These are phyloP conservation scores for Trichoderma citrinoviride DNA, from an alignment of 2,329 filamentous ascomycete species.

Conservation along the genomic window DNA sequence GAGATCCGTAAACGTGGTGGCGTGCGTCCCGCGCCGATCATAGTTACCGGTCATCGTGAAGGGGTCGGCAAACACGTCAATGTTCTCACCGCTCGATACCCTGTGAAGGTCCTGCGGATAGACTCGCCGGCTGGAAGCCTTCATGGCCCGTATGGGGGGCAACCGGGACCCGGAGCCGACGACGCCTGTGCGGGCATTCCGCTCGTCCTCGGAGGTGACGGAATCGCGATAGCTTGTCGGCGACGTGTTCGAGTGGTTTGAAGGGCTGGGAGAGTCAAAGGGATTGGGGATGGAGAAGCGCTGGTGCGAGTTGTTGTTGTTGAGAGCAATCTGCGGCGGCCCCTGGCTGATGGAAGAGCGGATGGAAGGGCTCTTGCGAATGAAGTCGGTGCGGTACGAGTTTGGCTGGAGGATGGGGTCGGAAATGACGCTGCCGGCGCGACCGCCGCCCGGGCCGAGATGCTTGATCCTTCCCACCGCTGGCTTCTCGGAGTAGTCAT, in stretches of 20 bases:
- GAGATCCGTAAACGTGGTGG: slow-evolving; percentile 54
- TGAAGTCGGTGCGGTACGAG: slow-evolving; percentile 52
- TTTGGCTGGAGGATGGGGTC: slow-evolving; percentile 51
- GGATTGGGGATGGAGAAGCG: slow-evolving; percentile 38
- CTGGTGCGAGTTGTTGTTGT: not conserved
- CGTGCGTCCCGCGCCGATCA: slow-evolving; percentile 31
- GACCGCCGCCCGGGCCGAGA: slow-evolving; percentile 26
- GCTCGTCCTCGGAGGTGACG: slow-evolving; percentile 29
- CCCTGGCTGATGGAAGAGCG: slow-evolving; percentile 21
- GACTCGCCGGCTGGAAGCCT: slow-evolving; percentile 30
- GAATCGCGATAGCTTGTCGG: slow-evolving; percentile 26
- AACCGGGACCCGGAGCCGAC: slow-evolving; percentile 30
- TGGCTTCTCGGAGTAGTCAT: slow-evolving; percentile 24
- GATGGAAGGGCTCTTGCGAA: slow-evolving; percentile 37
- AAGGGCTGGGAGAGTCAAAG: slow-evolving; percentile 36
- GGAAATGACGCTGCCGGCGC: slow-evolving; percentile 48
- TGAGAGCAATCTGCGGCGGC: slow-evolving; percentile 17
- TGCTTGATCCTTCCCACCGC: slow-evolving; percentile 23
- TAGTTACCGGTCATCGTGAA: slow-evolving; percentile 36
- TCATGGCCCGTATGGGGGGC: slow-evolving; percentile 43
- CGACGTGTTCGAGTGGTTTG: slow-evolving; percentile 18
- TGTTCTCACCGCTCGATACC: slow-evolving; percentile 49
- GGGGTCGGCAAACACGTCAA: slow-evolving; percentile 53
- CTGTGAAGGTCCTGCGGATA: slow-evolving; percentile 38
- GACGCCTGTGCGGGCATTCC: slow-evolving; percentile 29